Percentiles rank a stretch among this genome's conserved stretches.
Conservation (phyloP, 2,329 filamentous ascomycete species). For the Tolypocladium sp. region DNA sequence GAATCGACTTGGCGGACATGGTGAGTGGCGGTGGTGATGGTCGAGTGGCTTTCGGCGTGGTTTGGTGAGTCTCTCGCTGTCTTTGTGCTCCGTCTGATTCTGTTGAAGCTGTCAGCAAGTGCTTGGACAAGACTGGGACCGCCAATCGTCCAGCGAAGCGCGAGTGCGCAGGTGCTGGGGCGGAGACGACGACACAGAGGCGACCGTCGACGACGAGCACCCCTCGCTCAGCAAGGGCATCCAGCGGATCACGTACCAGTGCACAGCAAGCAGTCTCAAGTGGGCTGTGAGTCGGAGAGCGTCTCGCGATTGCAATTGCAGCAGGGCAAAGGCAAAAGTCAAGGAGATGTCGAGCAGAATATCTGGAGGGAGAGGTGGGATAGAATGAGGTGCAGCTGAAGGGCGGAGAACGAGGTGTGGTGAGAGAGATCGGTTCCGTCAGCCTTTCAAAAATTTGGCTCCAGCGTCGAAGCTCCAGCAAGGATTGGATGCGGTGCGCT, state of each 20-base stretch:
- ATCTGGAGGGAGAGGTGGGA: conserved; percentile 1
- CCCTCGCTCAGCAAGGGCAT: not conserved
- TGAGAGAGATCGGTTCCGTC: conserved; percentile 2
- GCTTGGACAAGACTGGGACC: not conserved
- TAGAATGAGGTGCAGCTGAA: conserved; percentile 1
- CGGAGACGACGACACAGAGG: not conserved
- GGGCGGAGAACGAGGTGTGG: too few relatives aligned
- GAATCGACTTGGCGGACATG: conserved; percentile 74
- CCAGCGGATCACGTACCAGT: conserved; percentile 5
- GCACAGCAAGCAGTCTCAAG: conserved; percentile 6
- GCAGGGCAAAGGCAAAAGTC: not conserved
- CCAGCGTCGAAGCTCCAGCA: conserved; percentile 9
- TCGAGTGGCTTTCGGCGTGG: conserved; percentile 5
- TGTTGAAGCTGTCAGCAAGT: conserved; percentile 4
- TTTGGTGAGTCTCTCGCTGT: conserved; percentile 2
- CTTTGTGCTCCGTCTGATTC: conserved; percentile 1
- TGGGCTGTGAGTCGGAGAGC: not conserved
- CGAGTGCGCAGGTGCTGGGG: not conserved
- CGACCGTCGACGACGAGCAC: not conserved
- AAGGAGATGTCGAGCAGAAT: not conserved
- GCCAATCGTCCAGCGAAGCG: not conserved
- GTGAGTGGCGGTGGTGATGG: conserved; percentile 17
- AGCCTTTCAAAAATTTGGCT: conserved; percentile 13
- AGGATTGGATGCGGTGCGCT: not conserved
- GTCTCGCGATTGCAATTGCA: conserved; percentile 4